Base-by-base conservation (phyloP, 2,329 filamentous ascomycete species). In the Paraconiothyrium brasiliense region DNA sequence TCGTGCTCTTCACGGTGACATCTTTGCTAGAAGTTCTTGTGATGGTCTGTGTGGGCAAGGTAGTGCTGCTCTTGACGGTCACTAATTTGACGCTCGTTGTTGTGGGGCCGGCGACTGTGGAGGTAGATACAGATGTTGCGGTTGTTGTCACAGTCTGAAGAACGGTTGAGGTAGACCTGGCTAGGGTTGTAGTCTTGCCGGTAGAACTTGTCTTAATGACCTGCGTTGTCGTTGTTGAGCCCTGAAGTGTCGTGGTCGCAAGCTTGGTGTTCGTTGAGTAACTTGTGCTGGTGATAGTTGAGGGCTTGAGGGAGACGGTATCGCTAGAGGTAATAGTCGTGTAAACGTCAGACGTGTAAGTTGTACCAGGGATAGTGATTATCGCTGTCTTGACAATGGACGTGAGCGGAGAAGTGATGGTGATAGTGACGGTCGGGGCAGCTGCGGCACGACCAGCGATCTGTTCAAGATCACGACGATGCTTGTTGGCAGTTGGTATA, bases 401-500 rank as follows among this genome's bases (percentile, higher is more conserved):
- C 1, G 65, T 72, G 6, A 71, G 62, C 35, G 62, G 69, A 1
- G 52, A 13, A 11, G 66, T 75, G 44, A 63, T 61, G 9, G 71
- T 71, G 1, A 60, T 64, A 4, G 67, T 72, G 6, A 61, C 54
- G 16, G 59, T 34, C 9, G 62, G 22, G 5, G 71, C 71, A 6
- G 60, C 60, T n/a, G 64, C 70, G 30, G 60, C 30, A 47, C 61
- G 60, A 59, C 70, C 37, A 73, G 63, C 30, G 66, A 71, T 14
- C 68, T 67, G 2, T 66, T 73, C 13, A 76, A 27, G 1, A 72
- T 75, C 2, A 68, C 66, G 9, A 69, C 74, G 2, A 72, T 51
- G 1, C 73, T 78, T 16, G 65, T 73, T 63, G 37, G 57, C 59
- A 37, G 73, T 75, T 13, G 75, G 72, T 11, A 73, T 68, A 57